Evolutionary conservation across 2,329 filamentous ascomycete genomes (phyloP), one percentile per base, ranked within the genome.

Genomic region (Alternaria ventricosa): DNA sequence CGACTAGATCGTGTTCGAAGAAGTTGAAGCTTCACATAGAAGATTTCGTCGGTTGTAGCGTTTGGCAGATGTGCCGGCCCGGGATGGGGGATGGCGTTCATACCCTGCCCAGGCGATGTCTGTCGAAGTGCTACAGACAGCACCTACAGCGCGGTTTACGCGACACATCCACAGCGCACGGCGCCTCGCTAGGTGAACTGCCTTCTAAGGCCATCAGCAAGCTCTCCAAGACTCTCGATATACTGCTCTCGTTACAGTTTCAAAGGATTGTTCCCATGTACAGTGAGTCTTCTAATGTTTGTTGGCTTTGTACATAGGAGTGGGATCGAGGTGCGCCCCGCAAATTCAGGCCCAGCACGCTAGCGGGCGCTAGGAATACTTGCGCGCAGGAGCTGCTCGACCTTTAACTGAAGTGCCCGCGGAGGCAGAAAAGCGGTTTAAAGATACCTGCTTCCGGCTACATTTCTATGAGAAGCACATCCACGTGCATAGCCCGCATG

Each of bases 321-420:
- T 36, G 4, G 33, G 15, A 36, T 36, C 33, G 15, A 36, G 2
- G 33, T 36, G n/a, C 33, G 33, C 33, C 33, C 33, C 4, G 33
- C 33, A 5, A 30, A 59, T 50, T 55, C 55, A 59, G 43, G 41
- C 28, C 13, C n/a, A 9, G 30, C 27, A 49, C 44, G 55, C 27
- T 36, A 46, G 9, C 43, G 8, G 36, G 41, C 63, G 36, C 59
- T 65, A 62, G 28, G 15, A 51, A 41, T 20, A 43, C 41, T 56
- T 54, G 33, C 28, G 13, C 36, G 36, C 43, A 25, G 36, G 30
- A 47, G 45, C 51, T 54, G 41, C 55, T 53, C 43, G 46, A 30
- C 27, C 49, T 54, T 47, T 64, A 47, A 25, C 49, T 46, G 50
- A 54, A 55, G 53, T 44, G 49, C 62, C 54, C 49, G 13, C 57